A percentile compares a stretch with the other conserved stretches of the same genome.
Conservation (phyloP, 208 protist species). For the Perkinsela sp. region DNA sequence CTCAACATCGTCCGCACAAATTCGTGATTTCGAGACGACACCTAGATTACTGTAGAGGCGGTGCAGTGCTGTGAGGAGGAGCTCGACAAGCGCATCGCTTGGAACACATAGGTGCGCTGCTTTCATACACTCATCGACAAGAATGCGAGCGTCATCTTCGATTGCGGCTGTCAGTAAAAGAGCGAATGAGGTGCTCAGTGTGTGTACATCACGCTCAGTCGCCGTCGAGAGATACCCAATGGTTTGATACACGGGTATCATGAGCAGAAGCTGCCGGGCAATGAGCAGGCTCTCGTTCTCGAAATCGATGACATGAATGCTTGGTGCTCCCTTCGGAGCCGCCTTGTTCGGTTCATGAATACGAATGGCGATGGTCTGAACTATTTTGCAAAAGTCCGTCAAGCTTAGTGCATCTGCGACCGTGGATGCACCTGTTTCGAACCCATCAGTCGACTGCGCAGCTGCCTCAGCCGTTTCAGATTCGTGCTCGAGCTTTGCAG, state of each 20-base stretch:
- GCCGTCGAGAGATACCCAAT: neutral
- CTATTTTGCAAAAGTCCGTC: neutral
- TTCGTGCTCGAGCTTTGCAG: neutral
- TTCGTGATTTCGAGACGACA: neutral
- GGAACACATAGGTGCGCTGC: neutral
- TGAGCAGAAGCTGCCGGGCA: neutral
- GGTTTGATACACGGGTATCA: neutral
- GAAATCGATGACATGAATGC: neutral
- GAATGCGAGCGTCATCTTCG: neutral
- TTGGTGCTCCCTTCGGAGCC: neutral
- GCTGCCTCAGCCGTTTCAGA: neutral
- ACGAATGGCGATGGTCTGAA: neutral
- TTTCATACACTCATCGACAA: neutral
- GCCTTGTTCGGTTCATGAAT: neutral
- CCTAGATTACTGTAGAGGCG: neutral
- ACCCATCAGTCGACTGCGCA: neutral
- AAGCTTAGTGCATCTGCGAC: neutral
- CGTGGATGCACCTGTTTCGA: neutral
- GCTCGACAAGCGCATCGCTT: neutral
- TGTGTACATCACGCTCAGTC: neutral
- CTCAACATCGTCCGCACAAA: neutral
- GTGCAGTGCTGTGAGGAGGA: neutral
- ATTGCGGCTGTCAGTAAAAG: neutral
- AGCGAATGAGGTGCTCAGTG: neutral
- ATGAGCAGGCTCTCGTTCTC: neutral